Percentiles rank a stretch among this genome's conserved stretches.
These are phyloP conservation scores for Rhodotorula kratochvilovae DNA, from an alignment of 768 basidiomycete species.

Conservation along the genomic window DNA sequence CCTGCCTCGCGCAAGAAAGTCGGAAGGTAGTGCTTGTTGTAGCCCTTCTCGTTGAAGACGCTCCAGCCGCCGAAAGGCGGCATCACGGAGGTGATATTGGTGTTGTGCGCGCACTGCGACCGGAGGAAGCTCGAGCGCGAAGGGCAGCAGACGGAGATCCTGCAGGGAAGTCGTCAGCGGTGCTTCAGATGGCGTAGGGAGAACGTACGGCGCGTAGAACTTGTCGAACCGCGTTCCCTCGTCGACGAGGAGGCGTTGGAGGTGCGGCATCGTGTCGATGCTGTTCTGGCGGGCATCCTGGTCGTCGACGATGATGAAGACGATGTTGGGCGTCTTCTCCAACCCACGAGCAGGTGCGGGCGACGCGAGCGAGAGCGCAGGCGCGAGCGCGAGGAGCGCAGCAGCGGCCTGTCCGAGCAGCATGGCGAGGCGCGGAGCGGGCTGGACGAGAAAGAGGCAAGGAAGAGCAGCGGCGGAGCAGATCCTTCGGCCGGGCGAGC, in stretches of 20 bases:
- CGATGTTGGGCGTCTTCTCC: neutral
- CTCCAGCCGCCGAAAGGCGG: slow-evolving; percentile 34
- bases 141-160: slow-evolving; percentile 29
- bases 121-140: slow-evolving; percentile 25
- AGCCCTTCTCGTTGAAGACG: slow-evolving; percentile 32
- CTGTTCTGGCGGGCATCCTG: slow-evolving; percentile 22
- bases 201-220: slow-evolving; percentile 27
- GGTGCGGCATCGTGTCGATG: slow-evolving; percentile 5
- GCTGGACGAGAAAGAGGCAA: too few species aligned
- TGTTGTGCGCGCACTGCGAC: slow-evolving; percentile 23
- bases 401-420: too few species aligned
- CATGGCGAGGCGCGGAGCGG: too few species aligned
- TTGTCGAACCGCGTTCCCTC: slow-evolving; percentile 18
- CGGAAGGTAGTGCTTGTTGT: slow-evolving; percentile 26
- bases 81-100: slow-evolving; percentile 28
- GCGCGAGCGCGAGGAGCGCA: too few species aligned
- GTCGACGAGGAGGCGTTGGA: slow-evolving; percentile 18
- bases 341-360: too few species aligned
- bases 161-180: neutral
- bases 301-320: slow-evolving; percentile 26
- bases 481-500: too few species aligned
- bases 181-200: neutral
- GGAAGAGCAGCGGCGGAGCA: too few species aligned
- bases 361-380: too few species aligned
- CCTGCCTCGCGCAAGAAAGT: slow-evolving; percentile 26